Conservation (phyloP, 1,284 basidiomycete species). For the Psilocybe mexicana region DNA sequence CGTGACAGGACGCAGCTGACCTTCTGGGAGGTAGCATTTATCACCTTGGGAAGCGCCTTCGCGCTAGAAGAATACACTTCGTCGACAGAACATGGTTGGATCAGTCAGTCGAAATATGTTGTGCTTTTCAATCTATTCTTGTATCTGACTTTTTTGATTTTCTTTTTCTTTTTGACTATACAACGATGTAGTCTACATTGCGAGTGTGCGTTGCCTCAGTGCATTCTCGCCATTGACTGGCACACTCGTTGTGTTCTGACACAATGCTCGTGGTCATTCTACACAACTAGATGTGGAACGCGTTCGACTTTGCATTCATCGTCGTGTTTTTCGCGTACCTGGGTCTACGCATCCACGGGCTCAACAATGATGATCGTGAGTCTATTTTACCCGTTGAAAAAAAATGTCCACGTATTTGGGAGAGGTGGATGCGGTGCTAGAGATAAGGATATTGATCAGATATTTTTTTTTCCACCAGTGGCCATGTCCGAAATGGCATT, state of each 20-base stretch:
- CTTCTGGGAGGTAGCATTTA: slow-evolving; percentile 69
- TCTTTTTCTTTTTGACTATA: too few relatives aligned
- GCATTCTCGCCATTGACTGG: neutral
- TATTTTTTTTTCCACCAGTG: slow-evolving; percentile 35
- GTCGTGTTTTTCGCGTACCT: slow-evolving; percentile 73
- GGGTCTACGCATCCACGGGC: slow-evolving; percentile 63
- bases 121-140: neutral
- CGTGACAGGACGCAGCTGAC: slow-evolving; percentile 48
- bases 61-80: slow-evolving; percentile 81
- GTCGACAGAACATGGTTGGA: slow-evolving; percentile 82
- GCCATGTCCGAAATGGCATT: slow-evolving; percentile 71
- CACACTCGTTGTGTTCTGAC: neutral
- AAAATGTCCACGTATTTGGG: neutral
- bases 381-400: slow-evolving; percentile 3
- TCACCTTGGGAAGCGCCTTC: slow-evolving; percentile 77
- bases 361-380: slow-evolving; percentile 58
- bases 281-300: slow-evolving; percentile 74
- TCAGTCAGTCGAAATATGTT: slow-evolving; percentile 56
- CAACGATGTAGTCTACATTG: slow-evolving; percentile 67
- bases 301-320: slow-evolving; percentile 81
- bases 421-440: too few relatives aligned
- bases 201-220: slow-evolving; percentile 54
- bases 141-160: neutral
- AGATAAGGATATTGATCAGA: slow-evolving; percentile 26
- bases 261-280: neutral